phyloP scores from a whole-genome alignment of 1,284 basidiomycete genomes.

The Cryptococcus deneoformans region DNA sequence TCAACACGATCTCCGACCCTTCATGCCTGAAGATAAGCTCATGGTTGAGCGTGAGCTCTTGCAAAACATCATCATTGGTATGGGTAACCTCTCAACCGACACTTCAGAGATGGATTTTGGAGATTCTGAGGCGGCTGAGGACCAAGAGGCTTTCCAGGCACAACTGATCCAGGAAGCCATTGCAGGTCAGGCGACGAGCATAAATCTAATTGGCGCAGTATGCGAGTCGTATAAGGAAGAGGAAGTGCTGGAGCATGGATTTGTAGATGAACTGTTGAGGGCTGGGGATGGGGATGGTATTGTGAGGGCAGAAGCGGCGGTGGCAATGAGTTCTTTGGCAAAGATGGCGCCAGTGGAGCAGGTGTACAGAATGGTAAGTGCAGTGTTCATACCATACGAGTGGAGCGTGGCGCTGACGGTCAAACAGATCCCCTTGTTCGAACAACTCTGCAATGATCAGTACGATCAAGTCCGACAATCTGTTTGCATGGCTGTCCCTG shows the following conservation, averaged over 20 bases:
- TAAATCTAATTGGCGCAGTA: slow-evolving; percentile 77
- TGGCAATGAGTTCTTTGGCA: slow-evolving; percentile 81
- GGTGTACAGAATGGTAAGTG: slow-evolving; percentile 64
- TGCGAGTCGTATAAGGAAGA: slow-evolving; percentile 58
- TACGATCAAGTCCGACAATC: slow-evolving; percentile 87
- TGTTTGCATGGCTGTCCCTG: slow-evolving; percentile 79
- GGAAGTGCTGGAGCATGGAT: slow-evolving; percentile 60
- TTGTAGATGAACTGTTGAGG: slow-evolving; percentile 77
- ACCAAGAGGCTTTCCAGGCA: slow-evolving; percentile 32
- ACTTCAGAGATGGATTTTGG: slow-evolving; percentile 27
- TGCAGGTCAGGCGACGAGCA: slow-evolving; percentile 82
- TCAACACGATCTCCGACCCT: slow-evolving; percentile 49
- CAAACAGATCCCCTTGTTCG: slow-evolving; percentile 71
- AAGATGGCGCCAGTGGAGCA: slow-evolving; percentile 75
- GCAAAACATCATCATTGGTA: slow-evolving; percentile 79
- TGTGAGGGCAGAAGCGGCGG: slow-evolving; percentile 85
- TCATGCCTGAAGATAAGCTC: slow-evolving; percentile 58
- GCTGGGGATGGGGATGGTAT: slow-evolving; percentile 74
- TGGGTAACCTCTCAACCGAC: slow-evolving; percentile 68
- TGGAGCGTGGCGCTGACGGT: background rate
- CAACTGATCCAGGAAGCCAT: slow-evolving; percentile 64
- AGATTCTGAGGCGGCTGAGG: slow-evolving; percentile 21
- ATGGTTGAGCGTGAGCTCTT: slow-evolving; percentile 77
- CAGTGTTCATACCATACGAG: background rate
- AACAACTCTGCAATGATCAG: slow-evolving; percentile 65